Base-by-base conservation (phyloP, 306 rosid species). In the cucumber (Cucumis sativus) region DNA sequence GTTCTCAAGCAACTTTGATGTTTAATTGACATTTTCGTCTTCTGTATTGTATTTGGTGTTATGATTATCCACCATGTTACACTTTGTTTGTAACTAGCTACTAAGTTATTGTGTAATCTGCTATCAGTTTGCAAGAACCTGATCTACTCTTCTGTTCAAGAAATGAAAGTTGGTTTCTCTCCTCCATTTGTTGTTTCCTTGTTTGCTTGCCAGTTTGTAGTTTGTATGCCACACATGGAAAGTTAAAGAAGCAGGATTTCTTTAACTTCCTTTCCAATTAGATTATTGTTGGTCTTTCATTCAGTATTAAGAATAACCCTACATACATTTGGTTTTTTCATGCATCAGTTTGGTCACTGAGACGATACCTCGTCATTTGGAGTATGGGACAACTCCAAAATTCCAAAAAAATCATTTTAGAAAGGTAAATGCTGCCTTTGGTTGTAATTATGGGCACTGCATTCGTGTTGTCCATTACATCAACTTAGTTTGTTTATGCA, bases 331-430 rank as follows among this genome's bases (percentile, higher is more conserved):
- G 77, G 68, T 72, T 80, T 80, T 83, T 64, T 83, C 76, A 81
- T 77, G 73, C 68, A 77, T 47, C 82, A 92, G 98, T 82, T 89
- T 92, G 95, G 93, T 84, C 78, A 58, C 90, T 3, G 98, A 95
- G 88, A 95, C 97, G 62, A 89, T 92, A 85, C 98, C 98, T 15
- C 76, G 84, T 62, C 98, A 95, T 79, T 84, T 85, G 56, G 95
- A 92, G 57, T 92, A 90, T 75, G 88, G 79, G 71, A 77, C 82
- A 80, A 82, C 91, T 82, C 85, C 79, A 78, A 85, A 86, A 79
- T 82, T 79, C 83, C 83, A 88, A 77, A 90, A 89, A 82, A 84
- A 57, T 83, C 75, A 83, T 78, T 81, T 92, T 87, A 90, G 58
- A 84, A 89, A 83, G 97, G 98, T 95, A 83, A 23, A n/a, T 33